Base-by-base conservation (phyloP, 805 yeast species). In the Ascoidea rubescens region DNA sequence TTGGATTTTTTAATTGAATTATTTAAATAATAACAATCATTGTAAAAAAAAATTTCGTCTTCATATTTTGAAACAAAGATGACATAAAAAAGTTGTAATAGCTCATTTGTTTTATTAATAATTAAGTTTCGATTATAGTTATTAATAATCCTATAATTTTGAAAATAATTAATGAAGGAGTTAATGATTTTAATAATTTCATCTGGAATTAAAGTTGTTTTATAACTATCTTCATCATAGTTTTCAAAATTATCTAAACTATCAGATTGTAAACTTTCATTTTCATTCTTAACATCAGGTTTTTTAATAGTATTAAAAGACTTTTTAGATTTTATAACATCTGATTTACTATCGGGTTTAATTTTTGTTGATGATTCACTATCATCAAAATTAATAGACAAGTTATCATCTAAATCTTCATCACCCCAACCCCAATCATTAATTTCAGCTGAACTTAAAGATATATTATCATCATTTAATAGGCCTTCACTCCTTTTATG, bases 361-460 rank as follows among this genome's bases (percentile, higher is more conserved):
- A n/a, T 43, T 31, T 43, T 33, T 43, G 16, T 49, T 37, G n/a
- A 30, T 46, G 16, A 8, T 10, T 10, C n/a, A 10, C 4, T n/a
- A 45, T 45, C 47, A 10, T 17, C 30, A 12, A 8, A 17, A 14
- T 47, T 21, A 10, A 14, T 47, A 17, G 37, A 30, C 30, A 14
- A 8, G 17, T 42, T 45, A 16, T n/a, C 48, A 10, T 51, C 51
- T 6, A 43, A 52, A 44, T 52, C 54, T n/a, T 54, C 54, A 12
- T 54, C 56, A 6, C 56, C 56, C 56, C 56, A 54, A 6, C 56
- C 56, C 56, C 56, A 54, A 44, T 54, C 56, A 43, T 52, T 54
- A 28, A 50, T 45, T 42, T n/a, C 50, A 47, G 10, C 43, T 47
- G 48, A 50, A 44, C 5, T 21, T 30, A 12, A 7, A 3, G 31